phyloP scores from a whole-genome alignment of 2,329 filamentous ascomycete species.

The Aspergillaceae sp. region DNA sequence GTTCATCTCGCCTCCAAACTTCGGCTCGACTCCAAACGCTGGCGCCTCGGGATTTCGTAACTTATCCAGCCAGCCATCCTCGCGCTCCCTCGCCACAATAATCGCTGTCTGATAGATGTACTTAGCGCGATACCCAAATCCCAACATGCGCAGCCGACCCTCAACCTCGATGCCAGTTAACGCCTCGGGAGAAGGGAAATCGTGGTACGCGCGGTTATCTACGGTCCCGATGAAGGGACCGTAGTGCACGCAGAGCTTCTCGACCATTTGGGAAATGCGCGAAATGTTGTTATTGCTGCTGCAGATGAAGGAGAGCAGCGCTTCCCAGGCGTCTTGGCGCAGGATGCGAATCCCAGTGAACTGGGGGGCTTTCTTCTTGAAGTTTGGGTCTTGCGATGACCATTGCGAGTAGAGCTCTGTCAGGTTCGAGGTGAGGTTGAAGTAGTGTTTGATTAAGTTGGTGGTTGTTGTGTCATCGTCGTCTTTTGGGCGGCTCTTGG shows the following conservation, averaged over 20 bases:
- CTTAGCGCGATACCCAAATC: slow-evolving; percentile 89
- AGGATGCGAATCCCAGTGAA: slow-evolving; percentile 90
- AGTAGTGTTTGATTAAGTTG: slow-evolving; percentile 69
- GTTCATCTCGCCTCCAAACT: slow-evolving; percentile 40
- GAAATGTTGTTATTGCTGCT: slow-evolving; percentile 98
- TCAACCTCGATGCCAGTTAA: slow-evolving; percentile 72
- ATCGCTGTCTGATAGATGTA: slow-evolving; percentile 82
- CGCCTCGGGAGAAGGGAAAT: slow-evolving; percentile 70
- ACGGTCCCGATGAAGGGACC: slow-evolving; percentile 66
- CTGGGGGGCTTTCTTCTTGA: slow-evolving; percentile 72
- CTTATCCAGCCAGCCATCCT: slow-evolving; percentile 64
- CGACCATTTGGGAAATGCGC: slow-evolving; percentile 91
- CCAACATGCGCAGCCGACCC: slow-evolving; percentile 65
- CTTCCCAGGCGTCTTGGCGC: slow-evolving; percentile 92
- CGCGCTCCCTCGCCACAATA: slow-evolving; percentile 59
- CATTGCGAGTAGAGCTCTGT: slow-evolving; percentile 72
- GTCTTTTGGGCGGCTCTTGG: slow-evolving; percentile 11
- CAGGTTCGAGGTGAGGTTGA: slow-evolving; percentile 75
- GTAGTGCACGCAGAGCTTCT: slow-evolving; percentile 82
- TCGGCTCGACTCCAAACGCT: slow-evolving; percentile 43
- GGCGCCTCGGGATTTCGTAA: slow-evolving; percentile 70
- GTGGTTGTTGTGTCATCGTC: slow-evolving; percentile 59
- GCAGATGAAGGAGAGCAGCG: slow-evolving; percentile 89
- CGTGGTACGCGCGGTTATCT: slow-evolving; percentile 65
- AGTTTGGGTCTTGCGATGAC: slow-evolving; percentile 78